A percentile compares a stretch with the other conserved stretches of the same genome.
Evolutionary conservation across 2,329 filamentous ascomycete genomes (phyloP).

Genomic region (Sclerotinia sclerotiorum): DNA sequence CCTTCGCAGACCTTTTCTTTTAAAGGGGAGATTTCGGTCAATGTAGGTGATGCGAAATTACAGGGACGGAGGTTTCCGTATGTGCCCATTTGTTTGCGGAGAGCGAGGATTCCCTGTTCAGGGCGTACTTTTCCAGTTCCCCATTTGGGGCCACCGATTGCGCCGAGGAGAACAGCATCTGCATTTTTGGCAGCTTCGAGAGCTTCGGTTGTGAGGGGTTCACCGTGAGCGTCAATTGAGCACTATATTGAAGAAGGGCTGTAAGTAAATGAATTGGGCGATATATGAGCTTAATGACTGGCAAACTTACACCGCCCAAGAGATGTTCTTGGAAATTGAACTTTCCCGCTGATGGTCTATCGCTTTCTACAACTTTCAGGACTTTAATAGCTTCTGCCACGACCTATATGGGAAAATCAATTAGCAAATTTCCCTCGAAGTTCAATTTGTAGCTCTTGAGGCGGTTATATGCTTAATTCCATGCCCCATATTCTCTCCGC

Average conservation of each 20-base stretch:
- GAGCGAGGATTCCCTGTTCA: slow-evolving; percentile 85
- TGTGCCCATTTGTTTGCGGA: slow-evolving; percentile 90
- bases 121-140: slow-evolving; percentile 84
- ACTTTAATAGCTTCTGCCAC: slow-evolving; percentile 84
- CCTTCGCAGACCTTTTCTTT: slow-evolving; percentile 82
- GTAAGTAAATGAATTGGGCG: not conserved
- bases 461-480: not conserved
- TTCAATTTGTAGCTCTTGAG: not conserved
- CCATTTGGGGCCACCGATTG: slow-evolving; percentile 97
- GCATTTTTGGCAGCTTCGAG: slow-evolving; percentile 80
- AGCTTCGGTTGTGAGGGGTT: slow-evolving; percentile 77
- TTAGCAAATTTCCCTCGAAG: not conserved
- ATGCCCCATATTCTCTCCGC: not conserved
- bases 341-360: slow-evolving; percentile 61
- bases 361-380: slow-evolving; percentile 74
- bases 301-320: slow-evolving; percentile 71
- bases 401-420: slow-evolving; percentile 53
- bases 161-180: slow-evolving; percentile 87
- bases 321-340: slow-evolving; percentile 92
- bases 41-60: slow-evolving; percentile 86
- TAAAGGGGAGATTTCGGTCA: slow-evolving; percentile 82
- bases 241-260: slow-evolving; percentile 52
- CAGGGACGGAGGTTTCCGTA: slow-evolving; percentile 96
- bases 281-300: not conserved
- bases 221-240: slow-evolving; percentile 81